A percentile compares a stretch with the other conserved stretches of the same genome.
Evolutionary conservation across 2,329 filamentous ascomycete species (phyloP).

Genomic region (Teratosphaeria gauchensis): DNA sequence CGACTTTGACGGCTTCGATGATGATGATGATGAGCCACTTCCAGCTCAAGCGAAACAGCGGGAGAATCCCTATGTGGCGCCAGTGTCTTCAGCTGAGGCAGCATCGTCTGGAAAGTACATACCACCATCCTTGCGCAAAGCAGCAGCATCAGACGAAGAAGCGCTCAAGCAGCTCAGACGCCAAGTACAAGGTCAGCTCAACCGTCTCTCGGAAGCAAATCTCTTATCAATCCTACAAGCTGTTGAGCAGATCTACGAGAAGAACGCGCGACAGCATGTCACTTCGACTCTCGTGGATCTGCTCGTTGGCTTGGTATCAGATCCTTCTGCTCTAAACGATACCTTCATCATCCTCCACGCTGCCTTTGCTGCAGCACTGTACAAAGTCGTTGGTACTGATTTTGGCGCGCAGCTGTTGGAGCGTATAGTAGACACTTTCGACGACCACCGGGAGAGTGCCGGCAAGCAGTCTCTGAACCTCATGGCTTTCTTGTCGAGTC

Average conservation of each 20-base stretch:
- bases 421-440: slow-evolving; percentile 65
- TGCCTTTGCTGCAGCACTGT: slow-evolving; percentile 78
- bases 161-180: slow-evolving; percentile 59
- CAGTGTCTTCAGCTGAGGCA: slow-evolving; percentile 32
- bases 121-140: slow-evolving; percentile 69
- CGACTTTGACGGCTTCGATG: slow-evolving; percentile 21
- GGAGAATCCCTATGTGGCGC: slow-evolving; percentile 87
- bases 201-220: slow-evolving; percentile 86
- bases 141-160: slow-evolving; percentile 55
- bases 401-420: slow-evolving; percentile 84
- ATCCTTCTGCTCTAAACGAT: slow-evolving; percentile 68
- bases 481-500: slow-evolving; percentile 69
- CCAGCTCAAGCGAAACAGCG: slow-evolving; percentile 38
- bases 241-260: slow-evolving; percentile 72
- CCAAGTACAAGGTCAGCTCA: slow-evolving; percentile 80
- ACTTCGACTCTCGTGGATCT: slow-evolving; percentile 71
- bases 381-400: slow-evolving; percentile 77
- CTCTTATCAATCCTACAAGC: slow-evolving; percentile 74
- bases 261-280: slow-evolving; percentile 78
- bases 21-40: slow-evolving; percentile 21
- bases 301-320: slow-evolving; percentile 68
- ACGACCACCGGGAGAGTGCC: slow-evolving; percentile 28
- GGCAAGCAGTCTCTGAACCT: slow-evolving; percentile 64
- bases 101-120: slow-evolving; percentile 62
- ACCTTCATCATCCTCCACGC: slow-evolving; percentile 86